Percentiles rank a stretch among this genome's conserved stretches.
Conservation (phyloP, 768 basidiomycete genomes). For the Trametes cingulata region DNA sequence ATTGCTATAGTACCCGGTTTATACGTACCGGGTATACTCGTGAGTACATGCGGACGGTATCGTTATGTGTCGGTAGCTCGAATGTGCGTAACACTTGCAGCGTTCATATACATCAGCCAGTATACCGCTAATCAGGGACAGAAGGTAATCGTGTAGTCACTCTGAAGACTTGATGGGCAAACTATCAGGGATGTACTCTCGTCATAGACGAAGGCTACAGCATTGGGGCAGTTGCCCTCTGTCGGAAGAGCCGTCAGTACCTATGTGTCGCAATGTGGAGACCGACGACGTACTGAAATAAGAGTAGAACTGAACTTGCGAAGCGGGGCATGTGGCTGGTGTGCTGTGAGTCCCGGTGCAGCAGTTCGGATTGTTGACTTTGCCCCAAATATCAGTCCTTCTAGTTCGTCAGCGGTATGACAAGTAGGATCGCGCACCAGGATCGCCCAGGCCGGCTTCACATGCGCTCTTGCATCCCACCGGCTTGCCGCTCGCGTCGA, state of each 20-base stretch:
- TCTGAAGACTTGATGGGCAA: background rate
- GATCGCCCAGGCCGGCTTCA: constrained; percentile 39
- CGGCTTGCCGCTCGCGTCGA: constrained; percentile 35
- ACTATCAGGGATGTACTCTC: constrained; percentile 33
- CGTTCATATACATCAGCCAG: too few species aligned
- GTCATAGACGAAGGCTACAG: constrained; percentile 55
- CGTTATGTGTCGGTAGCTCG: too few species aligned
- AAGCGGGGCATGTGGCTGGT: constrained; percentile 55
- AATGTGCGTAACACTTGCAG: too few species aligned
- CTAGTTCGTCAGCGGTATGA: too few species aligned
- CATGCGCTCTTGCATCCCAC: constrained; percentile 50
- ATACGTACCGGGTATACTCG: too few species aligned
- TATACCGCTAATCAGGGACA: too few species aligned
- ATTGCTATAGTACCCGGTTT: too few species aligned
- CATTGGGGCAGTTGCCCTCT: constrained; percentile 45
- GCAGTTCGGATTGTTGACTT: constrained; percentile 62
- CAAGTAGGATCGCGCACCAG: constrained; percentile 12
- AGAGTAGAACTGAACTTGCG: constrained; percentile 42
- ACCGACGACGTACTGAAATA: constrained; percentile 46
- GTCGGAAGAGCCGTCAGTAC: background rate
- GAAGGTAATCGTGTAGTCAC: constrained; percentile 6
- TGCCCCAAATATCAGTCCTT: too few species aligned
- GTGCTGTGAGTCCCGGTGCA: constrained; percentile 59
- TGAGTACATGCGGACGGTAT: too few species aligned
- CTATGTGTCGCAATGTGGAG: background rate